phyloP scores from a whole-genome alignment of 1,284 basidiomycete genomes.

The Fomitopsis palustris region DNA sequence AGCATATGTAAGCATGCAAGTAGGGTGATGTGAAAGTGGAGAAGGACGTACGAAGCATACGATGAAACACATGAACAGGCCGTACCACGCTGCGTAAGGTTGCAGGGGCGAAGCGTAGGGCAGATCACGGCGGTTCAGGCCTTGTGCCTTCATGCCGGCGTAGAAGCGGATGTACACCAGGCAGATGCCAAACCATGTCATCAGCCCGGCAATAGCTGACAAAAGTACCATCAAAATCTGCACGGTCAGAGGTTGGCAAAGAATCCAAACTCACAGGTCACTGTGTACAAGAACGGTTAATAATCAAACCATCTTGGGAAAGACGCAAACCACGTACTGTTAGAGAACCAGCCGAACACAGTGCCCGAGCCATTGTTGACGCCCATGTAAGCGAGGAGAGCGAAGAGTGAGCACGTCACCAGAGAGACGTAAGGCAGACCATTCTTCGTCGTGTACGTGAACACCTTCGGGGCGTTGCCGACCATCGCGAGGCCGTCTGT shows the following conservation, averaged over 20 bases:
- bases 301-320: not conserved
- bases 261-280: constrained; percentile 28
- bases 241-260: not conserved
- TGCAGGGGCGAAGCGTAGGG: constrained; percentile 67
- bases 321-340: constrained; percentile 32
- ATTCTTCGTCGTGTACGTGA: constrained; percentile 60
- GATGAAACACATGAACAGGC: constrained; percentile 46
- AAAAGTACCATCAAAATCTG: not conserved
- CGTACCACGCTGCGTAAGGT: constrained; percentile 75
- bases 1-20: no score
- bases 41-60: constrained; percentile 61
- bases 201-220: constrained; percentile 49
- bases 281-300: not conserved
- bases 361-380: constrained; percentile 53
- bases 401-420: constrained; percentile 66
- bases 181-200: constrained; percentile 85
- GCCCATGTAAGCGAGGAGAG: constrained; percentile 70
- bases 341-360: constrained; percentile 63
- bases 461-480: constrained; percentile 79
- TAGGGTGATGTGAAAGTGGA: not conserved
- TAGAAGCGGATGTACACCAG: constrained; percentile 83
- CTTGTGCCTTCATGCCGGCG: constrained; percentile 72
- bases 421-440: constrained; percentile 81
- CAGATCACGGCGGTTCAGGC: constrained; percentile 59
- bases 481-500: constrained; percentile 73